phyloP scores from a whole-genome alignment of 768 basidiomycete genomes.

The Pisolithus albus region DNA sequence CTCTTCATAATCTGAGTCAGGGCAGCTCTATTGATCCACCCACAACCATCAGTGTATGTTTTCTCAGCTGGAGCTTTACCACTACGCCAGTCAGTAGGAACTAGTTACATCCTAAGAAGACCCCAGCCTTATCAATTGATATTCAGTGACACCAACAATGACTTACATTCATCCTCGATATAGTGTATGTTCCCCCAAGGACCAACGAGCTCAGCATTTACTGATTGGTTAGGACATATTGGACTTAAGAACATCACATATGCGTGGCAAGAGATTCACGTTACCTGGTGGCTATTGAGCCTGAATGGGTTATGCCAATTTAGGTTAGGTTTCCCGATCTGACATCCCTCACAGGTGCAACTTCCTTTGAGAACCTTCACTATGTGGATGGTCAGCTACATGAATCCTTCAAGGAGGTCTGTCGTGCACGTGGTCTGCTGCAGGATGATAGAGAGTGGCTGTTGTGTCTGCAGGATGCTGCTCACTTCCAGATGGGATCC shows the following conservation, averaged over 20 bases:
- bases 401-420: slow-evolving; percentile 35
- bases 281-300: slow-evolving; percentile 53
- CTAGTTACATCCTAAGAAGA: slow-evolving; percentile 28
- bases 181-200: slow-evolving; percentile 49
- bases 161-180: slow-evolving; percentile 47
- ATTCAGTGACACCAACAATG: background rate
- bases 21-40: slow-evolving; percentile 54
- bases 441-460: slow-evolving; percentile 45
- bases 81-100: slow-evolving; percentile 27
- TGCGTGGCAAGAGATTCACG: slow-evolving; percentile 3
- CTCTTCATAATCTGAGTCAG: slow-evolving; percentile 35
- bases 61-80: slow-evolving; percentile 46
- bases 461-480: slow-evolving; percentile 35
- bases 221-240: slow-evolving; percentile 43
- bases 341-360: background rate
- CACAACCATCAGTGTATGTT: slow-evolving; percentile 71
- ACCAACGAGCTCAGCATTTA: slow-evolving; percentile 62
- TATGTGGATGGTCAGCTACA: slow-evolving; percentile 19
- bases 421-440: slow-evolving; percentile 34
- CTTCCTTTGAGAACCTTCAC: slow-evolving; percentile 13
- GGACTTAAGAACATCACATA: background rate
- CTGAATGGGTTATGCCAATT: slow-evolving; percentile 59
- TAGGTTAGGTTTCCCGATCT: too few relatives aligned
- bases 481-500: slow-evolving; percentile 31
- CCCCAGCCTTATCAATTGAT: background rate